A percentile compares a stretch with the other conserved stretches of the same genome.
Evolutionary conservation across 257 asterid genomes (phyloP).

Genomic region (Sherardia arvensis): DNA sequence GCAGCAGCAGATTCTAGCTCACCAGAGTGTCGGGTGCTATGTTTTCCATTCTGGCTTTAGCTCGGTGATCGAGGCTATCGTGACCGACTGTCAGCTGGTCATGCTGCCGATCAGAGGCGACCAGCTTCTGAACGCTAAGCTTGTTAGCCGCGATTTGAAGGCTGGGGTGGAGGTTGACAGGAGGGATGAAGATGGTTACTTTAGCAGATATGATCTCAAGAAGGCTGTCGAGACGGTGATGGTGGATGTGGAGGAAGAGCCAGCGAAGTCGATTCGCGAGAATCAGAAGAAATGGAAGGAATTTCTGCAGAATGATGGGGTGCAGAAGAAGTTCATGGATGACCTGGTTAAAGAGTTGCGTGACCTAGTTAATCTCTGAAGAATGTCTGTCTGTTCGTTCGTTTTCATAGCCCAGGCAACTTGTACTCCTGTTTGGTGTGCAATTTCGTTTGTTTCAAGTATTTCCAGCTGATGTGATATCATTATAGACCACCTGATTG

Average conservation of each 20-base stretch:
- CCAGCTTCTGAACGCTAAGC: slow-evolving; percentile 28
- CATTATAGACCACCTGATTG: too few relatives aligned
- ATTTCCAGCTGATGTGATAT: neutral
- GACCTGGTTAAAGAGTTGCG: slow-evolving; percentile 28
- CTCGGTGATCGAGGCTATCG: slow-evolving; percentile 39
- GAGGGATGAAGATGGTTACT: slow-evolving; percentile 48
- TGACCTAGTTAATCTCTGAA: slow-evolving; percentile 5
- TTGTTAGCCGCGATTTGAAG: slow-evolving; percentile 32
- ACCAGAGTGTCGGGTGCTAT: slow-evolving; percentile 34
- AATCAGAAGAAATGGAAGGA: slow-evolving; percentile 40
- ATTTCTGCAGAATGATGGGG: slow-evolving; percentile 22
- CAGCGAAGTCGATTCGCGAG: slow-evolving; percentile 17
- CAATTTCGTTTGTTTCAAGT: neutral
- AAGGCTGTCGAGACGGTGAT: slow-evolving; percentile 28
- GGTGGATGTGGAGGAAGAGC: slow-evolving; percentile 14
- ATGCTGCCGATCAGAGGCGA: slow-evolving; percentile 26
- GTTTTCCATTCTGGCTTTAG: slow-evolving; percentile 49
- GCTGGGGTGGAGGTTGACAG: slow-evolving; percentile 46
- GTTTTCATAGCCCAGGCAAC: neutral
- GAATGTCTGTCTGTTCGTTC: neutral
- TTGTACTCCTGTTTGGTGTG: neutral
- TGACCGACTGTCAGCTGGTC: slow-evolving; percentile 45
- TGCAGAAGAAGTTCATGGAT: slow-evolving; percentile 25
- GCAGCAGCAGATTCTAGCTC: slow-evolving; percentile 43
- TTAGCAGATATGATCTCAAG: slow-evolving; percentile 27